Evolutionary conservation across 768 basidiomycete genomes (phyloP).

Genomic region (Naganishia vaughanmartiniae): DNA sequence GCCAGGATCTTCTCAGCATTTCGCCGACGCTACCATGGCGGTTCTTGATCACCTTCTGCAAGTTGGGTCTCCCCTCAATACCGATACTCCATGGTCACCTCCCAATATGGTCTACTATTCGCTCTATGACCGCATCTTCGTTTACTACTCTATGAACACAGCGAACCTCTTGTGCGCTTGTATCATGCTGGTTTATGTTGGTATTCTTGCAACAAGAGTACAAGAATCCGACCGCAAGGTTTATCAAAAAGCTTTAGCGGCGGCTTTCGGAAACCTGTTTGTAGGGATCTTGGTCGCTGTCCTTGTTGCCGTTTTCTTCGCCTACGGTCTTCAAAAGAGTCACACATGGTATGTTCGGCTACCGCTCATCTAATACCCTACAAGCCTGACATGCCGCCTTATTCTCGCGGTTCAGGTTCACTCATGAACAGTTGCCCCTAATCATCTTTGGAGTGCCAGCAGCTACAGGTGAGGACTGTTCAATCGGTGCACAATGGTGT

Average conservation of each 20-base stretch:
- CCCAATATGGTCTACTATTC: conserved; percentile 67
- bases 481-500: background rate
- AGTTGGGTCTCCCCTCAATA: conserved; percentile 54
- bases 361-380: background rate
- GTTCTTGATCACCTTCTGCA: conserved; percentile 73
- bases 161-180: conserved; percentile 65
- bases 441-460: conserved; percentile 73
- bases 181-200: conserved; percentile 54
- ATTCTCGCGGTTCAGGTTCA: conserved; percentile 58
- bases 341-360: conserved; percentile 64
- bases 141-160: conserved; percentile 67
- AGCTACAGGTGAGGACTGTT: conserved; percentile 60
- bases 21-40: conserved; percentile 82
- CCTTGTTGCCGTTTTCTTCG: conserved; percentile 68
- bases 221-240: conserved; percentile 38
- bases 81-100: conserved; percentile 60
- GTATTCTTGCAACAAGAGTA: conserved; percentile 52
- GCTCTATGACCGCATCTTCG: conserved; percentile 65
- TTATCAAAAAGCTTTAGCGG: conserved; percentile 56
- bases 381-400: background rate
- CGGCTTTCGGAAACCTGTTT: conserved; percentile 58
- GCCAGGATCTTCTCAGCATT: conserved; percentile 77
- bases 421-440: conserved; percentile 64
- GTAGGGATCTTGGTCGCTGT: conserved; percentile 68
- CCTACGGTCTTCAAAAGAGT: conserved; percentile 61